These are phyloP conservation scores for Ceratobasidium theobromae DNA, from an alignment of 1,284 basidiomycete species.

Conservation along the genomic window DNA sequence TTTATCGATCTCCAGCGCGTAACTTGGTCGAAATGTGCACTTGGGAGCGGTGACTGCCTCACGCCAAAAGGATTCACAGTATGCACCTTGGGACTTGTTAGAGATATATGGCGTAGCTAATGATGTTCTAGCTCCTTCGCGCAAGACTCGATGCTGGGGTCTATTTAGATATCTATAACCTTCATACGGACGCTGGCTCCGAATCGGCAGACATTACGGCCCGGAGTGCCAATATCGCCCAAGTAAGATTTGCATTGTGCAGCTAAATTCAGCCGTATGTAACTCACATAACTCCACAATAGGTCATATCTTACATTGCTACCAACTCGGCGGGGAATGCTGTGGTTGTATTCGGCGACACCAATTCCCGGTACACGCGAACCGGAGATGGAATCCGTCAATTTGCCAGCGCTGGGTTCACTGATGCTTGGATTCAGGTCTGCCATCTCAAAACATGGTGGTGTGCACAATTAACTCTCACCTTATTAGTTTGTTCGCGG, in stretches of 20 bases:
- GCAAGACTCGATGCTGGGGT: slow-evolving; percentile 42
- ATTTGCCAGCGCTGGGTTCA: slow-evolving; percentile 8
- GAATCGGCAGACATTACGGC: slow-evolving; percentile 43
- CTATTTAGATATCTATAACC: slow-evolving; percentile 46
- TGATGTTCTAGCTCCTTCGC: slow-evolving; percentile 40
- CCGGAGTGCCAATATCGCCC: slow-evolving; percentile 44
- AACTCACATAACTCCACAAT: not conserved
- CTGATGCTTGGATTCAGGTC: slow-evolving; percentile 33
- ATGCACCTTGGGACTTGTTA: not conserved
- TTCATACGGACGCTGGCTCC: slow-evolving; percentile 47
- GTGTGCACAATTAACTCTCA: not conserved
- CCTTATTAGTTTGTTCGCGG: slow-evolving; percentile 36
- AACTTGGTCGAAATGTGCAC: slow-evolving; percentile 45
- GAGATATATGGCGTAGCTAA: not conserved
- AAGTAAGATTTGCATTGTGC: slow-evolving; percentile 33
- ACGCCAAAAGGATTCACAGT: slow-evolving; percentile 48
- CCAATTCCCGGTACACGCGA: slow-evolving; percentile 45
- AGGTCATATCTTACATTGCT: slow-evolving; percentile 41
- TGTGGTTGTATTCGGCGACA: slow-evolving; percentile 47
- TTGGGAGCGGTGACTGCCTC: slow-evolving; percentile 45
- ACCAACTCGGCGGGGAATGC: slow-evolving; percentile 44
- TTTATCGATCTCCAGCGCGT: slow-evolving; percentile 44
- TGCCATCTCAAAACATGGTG: not conserved
- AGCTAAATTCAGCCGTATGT: not conserved
- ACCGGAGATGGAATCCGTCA: slow-evolving; percentile 9